phyloP scores from a whole-genome alignment of 805 yeast species.

The Saccharomyces paradoxus region DNA sequence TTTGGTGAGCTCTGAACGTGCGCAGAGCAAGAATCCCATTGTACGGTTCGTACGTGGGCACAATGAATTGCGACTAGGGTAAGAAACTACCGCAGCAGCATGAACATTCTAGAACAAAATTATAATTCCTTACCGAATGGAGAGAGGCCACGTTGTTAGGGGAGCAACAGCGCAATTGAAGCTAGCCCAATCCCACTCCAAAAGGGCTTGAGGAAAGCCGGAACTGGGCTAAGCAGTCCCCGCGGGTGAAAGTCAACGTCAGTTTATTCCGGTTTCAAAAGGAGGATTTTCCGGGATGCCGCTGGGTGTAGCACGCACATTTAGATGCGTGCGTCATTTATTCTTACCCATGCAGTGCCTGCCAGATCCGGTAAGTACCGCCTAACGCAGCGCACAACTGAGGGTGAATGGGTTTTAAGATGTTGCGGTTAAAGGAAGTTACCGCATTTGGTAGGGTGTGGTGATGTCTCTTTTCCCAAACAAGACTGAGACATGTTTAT shows the following conservation, averaged over 20 bases:
- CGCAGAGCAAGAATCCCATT: neutral
- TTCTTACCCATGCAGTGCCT: neutral
- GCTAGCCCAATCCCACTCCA: neutral
- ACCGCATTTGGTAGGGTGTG: neutral
- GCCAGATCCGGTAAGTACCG: neutral
- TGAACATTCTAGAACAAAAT: neutral
- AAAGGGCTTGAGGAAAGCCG: neutral
- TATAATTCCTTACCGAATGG: neutral
- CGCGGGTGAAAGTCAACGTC: neutral
- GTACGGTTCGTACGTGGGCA: neutral
- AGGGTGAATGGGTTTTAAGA: neutral
- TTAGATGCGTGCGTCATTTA: neutral
- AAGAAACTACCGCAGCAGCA: neutral
- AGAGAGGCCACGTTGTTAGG: neutral
- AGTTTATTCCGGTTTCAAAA: neutral
- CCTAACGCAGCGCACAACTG: neutral
- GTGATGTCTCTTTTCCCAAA: neutral
- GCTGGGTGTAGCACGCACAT: neutral
- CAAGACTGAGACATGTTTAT: neutral
- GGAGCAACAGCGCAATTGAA: neutral
- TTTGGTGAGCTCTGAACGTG: neutral
- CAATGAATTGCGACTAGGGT: neutral
- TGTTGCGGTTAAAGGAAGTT: neutral
- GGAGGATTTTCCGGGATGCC: neutral
- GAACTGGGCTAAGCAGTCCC: neutral